phyloP scores from a whole-genome alignment of 1,284 basidiomycete genomes.

The Ceratobasidium sp. region DNA sequence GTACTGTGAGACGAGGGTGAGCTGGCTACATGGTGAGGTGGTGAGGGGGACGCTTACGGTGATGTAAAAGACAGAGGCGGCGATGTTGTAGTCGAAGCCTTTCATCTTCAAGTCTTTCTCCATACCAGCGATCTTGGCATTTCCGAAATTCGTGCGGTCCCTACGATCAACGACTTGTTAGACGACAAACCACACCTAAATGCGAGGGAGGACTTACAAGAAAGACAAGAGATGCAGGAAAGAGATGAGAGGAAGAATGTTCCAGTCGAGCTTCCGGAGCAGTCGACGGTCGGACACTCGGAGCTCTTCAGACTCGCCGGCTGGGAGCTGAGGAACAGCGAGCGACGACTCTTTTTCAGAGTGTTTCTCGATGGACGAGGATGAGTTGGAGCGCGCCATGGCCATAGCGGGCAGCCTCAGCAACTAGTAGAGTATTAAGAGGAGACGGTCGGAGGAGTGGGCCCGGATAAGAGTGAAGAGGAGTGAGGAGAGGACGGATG shows the following conservation, averaged over 20 bases:
- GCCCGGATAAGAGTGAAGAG: too few species aligned
- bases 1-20: not conserved
- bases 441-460: not conserved
- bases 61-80: constrained; percentile 44
- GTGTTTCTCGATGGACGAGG: constrained; percentile 21
- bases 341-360: constrained; percentile 23
- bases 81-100: constrained; percentile 43
- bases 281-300: constrained; percentile 21
- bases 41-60: constrained; percentile 18
- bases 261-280: constrained; percentile 45
- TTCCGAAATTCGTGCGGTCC: constrained; percentile 36
- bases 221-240: constrained; percentile 45
- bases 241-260: constrained; percentile 44
- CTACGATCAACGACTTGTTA: not conserved
- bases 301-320: not conserved
- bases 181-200: not conserved
- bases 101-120: constrained; percentile 43
- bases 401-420: not conserved
- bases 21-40: not conserved
- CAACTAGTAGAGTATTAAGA: not conserved
- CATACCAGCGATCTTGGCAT: constrained; percentile 43
- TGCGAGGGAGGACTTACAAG: constrained; percentile 15
- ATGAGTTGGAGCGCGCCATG: not conserved
- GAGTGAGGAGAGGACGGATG: too few species aligned
- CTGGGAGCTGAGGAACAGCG: constrained; percentile 4